Evolutionary conservation across 495 filamentous ascomycete genomes (phyloP), one percentile per base, ranked within the genome.

Genomic region (Trichoderma virens): DNA sequence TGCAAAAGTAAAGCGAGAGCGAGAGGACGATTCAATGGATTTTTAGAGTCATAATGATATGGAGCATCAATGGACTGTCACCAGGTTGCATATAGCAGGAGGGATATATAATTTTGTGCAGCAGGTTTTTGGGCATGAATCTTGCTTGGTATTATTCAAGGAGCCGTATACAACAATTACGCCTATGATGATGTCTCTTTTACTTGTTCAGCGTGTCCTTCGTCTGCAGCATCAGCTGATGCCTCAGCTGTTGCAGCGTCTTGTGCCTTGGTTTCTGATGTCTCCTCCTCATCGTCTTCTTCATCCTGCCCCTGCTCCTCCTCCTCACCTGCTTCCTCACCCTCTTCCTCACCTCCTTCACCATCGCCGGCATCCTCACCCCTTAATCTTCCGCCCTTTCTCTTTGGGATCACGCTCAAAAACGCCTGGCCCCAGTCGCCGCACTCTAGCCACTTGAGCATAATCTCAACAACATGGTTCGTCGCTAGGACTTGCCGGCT

Each of bases 401-500:
- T 75, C 71, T 87, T 88, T 0, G 94, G 94, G 63, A 99, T 88
- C 14, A 93, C 89, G 56, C 85, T 78, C 76, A 93, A 76, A 68
- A 99, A 98, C 0, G 94, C 92, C 68, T 88, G 76, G 1, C 88
- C 91, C 94, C 94, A 99, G 72, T 98, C 88, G 0, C 89, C 87
- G 31, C 82, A 80, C 67, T 96, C 90, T 62, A 99, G 68, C 90
- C 94, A 99, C 65, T 86, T 85, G 32, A 94, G 71, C 90, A 99
- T 97, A 66, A 99, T 98, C 73, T 98, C 94, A 47, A 90, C 81
- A 0, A 99, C 94, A 70, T 99, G 94, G 70, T 98, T 98, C 14
- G 92, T 96, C 6, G 92, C 85, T 51, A 99, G 75, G 2, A 99
- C 88, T 64, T 85, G 83, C 16, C 94, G 85, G 65, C 87, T 90